These are phyloP conservation scores for Trichoderma sp. DNA, from an alignment of 2,329 filamentous ascomycete genomes.

Conservation along the genomic window DNA sequence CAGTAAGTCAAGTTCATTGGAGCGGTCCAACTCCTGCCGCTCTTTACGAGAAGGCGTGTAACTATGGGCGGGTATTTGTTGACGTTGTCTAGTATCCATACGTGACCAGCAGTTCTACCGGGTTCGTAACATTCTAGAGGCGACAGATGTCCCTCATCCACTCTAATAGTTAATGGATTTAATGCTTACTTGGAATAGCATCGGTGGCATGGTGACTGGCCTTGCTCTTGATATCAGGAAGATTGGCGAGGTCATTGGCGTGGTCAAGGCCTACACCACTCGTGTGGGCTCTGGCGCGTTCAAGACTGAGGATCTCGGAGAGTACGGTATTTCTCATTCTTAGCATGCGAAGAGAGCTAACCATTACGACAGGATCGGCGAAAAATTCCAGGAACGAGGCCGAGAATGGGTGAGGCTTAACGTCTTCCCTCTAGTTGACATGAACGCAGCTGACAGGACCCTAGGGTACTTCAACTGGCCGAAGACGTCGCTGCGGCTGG, in stretches of 20 bases:
- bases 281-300: constrained; percentile 63
- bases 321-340: constrained; percentile 29
- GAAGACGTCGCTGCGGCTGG: constrained; percentile 59
- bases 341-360: constrained; percentile 6
- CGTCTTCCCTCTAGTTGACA: not conserved
- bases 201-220: constrained; percentile 58
- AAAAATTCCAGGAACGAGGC: constrained; percentile 48
- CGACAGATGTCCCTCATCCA: not conserved
- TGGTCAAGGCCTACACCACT: constrained; percentile 69
- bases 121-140: constrained; percentile 7
- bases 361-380: constrained; percentile 34
- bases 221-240: constrained; percentile 60
- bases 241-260: constrained; percentile 59
- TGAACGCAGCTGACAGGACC: not conserved
- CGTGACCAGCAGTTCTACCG: constrained; percentile 31
- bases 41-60: not conserved
- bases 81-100: constrained; percentile 26
- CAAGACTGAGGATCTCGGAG: constrained; percentile 57
- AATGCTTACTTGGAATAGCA: not conserved
- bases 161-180: not conserved
- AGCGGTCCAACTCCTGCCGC: not conserved
- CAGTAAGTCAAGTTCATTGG: not conserved
- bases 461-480: constrained; percentile 51
- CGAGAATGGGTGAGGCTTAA: constrained; percentile 38
- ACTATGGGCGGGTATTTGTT: constrained; percentile 25